These are phyloP conservation scores for Megacollybia platyphylla DNA, from an alignment of 1,284 basidiomycete genomes.

Conservation along the genomic window DNA sequence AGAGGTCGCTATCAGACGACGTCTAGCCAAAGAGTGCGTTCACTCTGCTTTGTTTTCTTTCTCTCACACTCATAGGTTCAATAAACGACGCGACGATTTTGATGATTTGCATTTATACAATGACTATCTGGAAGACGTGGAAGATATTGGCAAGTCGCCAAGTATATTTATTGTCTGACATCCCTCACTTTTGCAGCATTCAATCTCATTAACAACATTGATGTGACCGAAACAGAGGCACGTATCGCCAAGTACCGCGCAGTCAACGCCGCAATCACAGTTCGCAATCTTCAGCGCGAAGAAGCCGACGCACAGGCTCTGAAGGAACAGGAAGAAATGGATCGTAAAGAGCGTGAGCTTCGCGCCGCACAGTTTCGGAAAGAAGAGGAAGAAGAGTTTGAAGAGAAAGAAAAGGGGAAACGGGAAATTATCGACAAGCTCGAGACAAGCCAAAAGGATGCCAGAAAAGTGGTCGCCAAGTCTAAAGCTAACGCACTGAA, in stretches of 20 bases:
- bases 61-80: conserved; percentile 50
- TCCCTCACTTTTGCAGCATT: conserved; percentile 47
- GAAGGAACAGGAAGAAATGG: conserved; percentile 65
- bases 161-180: neutral
- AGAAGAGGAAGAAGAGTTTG: conserved; percentile 63
- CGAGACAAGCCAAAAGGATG: conserved; percentile 62
- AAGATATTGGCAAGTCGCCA: conserved; percentile 73
- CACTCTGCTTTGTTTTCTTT: neutral
- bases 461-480: conserved; percentile 55
- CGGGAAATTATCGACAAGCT: conserved; percentile 72
- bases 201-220: conserved; percentile 89
- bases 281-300: conserved; percentile 68
- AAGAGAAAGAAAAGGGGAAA: conserved; percentile 62
- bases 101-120: conserved; percentile 76
- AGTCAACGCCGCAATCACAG: conserved; percentile 73
- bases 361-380: conserved; percentile 58
- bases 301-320: conserved; percentile 59
- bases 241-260: conserved; percentile 70
- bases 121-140: conserved; percentile 92
- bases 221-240: conserved; percentile 77
- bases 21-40: conserved; percentile 72
- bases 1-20: conserved; percentile 81
- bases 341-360: conserved; percentile 58
- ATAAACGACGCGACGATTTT: conserved; percentile 90
- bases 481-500: conserved; percentile 52